Conservation (phyloP, 1,139 yeast species). For the Taphrina flavorubra region DNA sequence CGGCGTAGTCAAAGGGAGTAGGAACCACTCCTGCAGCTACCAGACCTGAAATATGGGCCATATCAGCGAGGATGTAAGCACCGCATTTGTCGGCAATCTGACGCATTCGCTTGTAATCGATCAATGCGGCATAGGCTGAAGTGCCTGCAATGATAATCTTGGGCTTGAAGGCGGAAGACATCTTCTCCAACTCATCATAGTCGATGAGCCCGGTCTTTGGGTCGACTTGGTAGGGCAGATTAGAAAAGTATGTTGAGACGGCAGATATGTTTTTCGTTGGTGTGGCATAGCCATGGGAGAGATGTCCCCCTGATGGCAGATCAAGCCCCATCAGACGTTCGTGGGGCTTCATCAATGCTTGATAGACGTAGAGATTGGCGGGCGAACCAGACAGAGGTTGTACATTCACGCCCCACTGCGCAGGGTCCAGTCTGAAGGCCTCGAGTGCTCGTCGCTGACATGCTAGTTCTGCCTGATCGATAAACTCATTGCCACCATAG, state of each 20-base stretch:
- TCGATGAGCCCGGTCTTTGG: slow-evolving; percentile 91
- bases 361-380: slow-evolving; percentile 94
- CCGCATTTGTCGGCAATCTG: slow-evolving; percentile 96
- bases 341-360: slow-evolving; percentile 54
- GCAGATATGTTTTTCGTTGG: slow-evolving; percentile 93
- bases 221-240: slow-evolving; percentile 97
- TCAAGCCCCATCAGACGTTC: slow-evolving; percentile 44
- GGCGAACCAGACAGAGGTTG: slow-evolving; percentile 96
- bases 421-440: slow-evolving; percentile 79
- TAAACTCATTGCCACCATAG: slow-evolving; percentile 94
- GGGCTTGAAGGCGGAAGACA: slow-evolving; percentile 89
- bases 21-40: slow-evolving; percentile 96
- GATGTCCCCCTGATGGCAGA: slow-evolving; percentile 89
- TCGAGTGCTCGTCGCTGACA: slow-evolving; percentile 93
- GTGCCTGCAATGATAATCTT: slow-evolving; percentile 97
- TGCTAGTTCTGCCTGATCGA: slow-evolving; percentile 87
- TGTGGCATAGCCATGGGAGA: slow-evolving; percentile 98
- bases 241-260: slow-evolving; percentile 93
- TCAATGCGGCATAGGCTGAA: slow-evolving; percentile 92
- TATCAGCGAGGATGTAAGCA: slow-evolving; percentile 93
- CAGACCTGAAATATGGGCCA: slow-evolving; percentile 92
- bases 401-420: slow-evolving; percentile 96
- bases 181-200: slow-evolving; percentile 90
- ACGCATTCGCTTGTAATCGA: slow-evolving; percentile 94
- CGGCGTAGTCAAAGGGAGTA: slow-evolving; percentile 94